Conservation (phyloP, 1,139 yeast genomes). For the Yamadazyma pseudoaaseri region DNA sequence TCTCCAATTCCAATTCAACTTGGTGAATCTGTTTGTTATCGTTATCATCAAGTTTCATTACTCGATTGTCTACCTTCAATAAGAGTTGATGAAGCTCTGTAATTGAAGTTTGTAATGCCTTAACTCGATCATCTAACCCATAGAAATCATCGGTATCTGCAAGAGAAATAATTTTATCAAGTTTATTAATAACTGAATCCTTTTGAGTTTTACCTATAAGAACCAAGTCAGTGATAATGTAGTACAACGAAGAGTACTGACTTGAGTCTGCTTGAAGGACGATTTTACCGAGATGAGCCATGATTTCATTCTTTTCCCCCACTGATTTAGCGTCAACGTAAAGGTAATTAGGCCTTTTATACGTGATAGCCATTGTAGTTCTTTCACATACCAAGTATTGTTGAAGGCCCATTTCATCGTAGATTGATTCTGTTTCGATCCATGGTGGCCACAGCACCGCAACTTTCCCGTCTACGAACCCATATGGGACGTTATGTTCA, state of each 20-base stretch:
- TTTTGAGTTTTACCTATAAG: conserved; percentile 64
- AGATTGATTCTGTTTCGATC: conserved; percentile 73
- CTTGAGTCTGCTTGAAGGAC: conserved; percentile 69
- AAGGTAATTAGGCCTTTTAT: conserved; percentile 65
- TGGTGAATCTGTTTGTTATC: conserved; percentile 32
- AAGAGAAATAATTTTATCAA: conserved; percentile 66
- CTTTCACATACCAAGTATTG: conserved; percentile 61
- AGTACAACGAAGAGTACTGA: conserved; percentile 69
- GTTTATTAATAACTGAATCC: conserved; percentile 53
- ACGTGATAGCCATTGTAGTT: conserved; percentile 60
- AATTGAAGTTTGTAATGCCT: conserved; percentile 56
- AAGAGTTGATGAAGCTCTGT: conserved; percentile 43
- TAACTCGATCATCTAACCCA: conserved; percentile 53
- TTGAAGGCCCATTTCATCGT: conserved; percentile 57
- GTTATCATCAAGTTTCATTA: conserved; percentile 19
- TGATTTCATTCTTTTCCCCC: conserved; percentile 28
- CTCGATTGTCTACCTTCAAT: conserved; percentile 38
- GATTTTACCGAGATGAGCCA: conserved; percentile 66
- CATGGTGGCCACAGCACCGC: conserved; percentile 75
- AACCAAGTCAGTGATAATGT: conserved; percentile 62
- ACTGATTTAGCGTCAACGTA: conserved; percentile 26
- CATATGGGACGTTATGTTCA: conserved; percentile 26
- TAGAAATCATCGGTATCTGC: conserved; percentile 65
- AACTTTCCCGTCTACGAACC: conserved; percentile 20
- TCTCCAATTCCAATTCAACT: conserved; percentile 58